phyloP scores from a whole-genome alignment of 148 eudicot species.

The Bassia scoparia region DNA sequence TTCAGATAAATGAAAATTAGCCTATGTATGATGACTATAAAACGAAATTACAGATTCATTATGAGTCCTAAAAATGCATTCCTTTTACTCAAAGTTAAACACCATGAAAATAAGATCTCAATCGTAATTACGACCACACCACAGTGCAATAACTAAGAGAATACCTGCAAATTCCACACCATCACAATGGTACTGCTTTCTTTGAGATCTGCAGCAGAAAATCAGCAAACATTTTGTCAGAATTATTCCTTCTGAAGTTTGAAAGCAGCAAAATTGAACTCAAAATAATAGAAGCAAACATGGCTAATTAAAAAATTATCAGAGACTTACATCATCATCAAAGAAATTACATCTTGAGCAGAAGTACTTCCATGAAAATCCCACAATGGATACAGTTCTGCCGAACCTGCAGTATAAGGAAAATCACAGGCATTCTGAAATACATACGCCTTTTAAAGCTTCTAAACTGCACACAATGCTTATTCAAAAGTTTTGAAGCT shows the following conservation, averaged over 20 bases:
- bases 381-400: conserved; percentile 60
- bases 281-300: not conserved
- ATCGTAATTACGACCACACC: not conserved
- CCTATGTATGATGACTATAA: not conserved
- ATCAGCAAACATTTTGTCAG: not conserved
- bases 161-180: conserved; percentile 84
- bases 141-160: not conserved
- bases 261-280: conserved; percentile 6
- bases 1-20: not conserved
- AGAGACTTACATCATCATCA: conserved; percentile 60
- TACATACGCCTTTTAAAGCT: not conserved
- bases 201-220: conserved; percentile 50
- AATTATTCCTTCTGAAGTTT: not conserved
- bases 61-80: too few relatives aligned
- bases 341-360: conserved; percentile 62
- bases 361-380: conserved; percentile 62
- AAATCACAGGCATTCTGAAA: conserved; percentile 2
- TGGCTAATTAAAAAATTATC: not conserved
- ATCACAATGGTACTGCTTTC: conserved; percentile 73
- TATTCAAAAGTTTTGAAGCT: conserved; percentile 25
- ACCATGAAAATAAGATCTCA: too few relatives aligned
- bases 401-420: conserved; percentile 45
- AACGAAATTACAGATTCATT: too few relatives aligned
- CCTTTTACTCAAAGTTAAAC: too few relatives aligned
- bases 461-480: not conserved